Base-by-base conservation (phyloP, 2,329 filamentous ascomycete genomes). In the Zymoseptoria tritici region DNA sequence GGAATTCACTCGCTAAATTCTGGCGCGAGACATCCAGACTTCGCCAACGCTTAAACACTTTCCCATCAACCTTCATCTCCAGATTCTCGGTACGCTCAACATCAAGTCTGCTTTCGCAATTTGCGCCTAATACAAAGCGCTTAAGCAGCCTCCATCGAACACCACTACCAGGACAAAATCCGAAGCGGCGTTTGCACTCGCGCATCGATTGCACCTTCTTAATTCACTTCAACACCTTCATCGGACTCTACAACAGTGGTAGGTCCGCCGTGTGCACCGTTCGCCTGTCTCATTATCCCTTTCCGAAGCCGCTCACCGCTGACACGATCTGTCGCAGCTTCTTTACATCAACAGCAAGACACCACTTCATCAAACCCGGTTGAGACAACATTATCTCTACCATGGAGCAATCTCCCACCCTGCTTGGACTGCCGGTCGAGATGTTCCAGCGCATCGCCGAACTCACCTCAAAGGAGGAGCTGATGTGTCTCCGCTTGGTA, bases 361-460 rank as follows among this genome's bases (percentile, higher is more conserved):
- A 9, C 4, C 36, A 16, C 36, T 42, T 16, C 36, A 42, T 42
- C 36, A 16, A 42, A 16, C 36, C 4, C 16, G 4, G 9, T 16
- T 16, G 16, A 16, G 3, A 16, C 36, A 16, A 4, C 11, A 42
- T 16, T 7, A 16, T 42, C 9, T 42, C 36, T 4, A 42, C 36
- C 9, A 42, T 42, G 36, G 36, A 42, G 2, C 36, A 42, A 13
- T 13, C 36, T 1, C 11, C 11, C 4, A 13, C 36, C 36, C 4
- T 42, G 36, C 36, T 42, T 6, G 36, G 36, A 2, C 9, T 42
- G 4, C 54, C 54, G 13, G 20, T 24, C 19, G 54, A 56, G 9
- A 21, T 56, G 20, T 56, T 56, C 36, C n/a, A 56, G 54, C 21
- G 22, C 54, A 46, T 56, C 42, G 54, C 54, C 3, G 21, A 56